Evolutionary conservation across 1,139 yeast species (phyloP), one percentile per base, ranked within the genome.

Genomic region (Geotrichum restrictum): DNA sequence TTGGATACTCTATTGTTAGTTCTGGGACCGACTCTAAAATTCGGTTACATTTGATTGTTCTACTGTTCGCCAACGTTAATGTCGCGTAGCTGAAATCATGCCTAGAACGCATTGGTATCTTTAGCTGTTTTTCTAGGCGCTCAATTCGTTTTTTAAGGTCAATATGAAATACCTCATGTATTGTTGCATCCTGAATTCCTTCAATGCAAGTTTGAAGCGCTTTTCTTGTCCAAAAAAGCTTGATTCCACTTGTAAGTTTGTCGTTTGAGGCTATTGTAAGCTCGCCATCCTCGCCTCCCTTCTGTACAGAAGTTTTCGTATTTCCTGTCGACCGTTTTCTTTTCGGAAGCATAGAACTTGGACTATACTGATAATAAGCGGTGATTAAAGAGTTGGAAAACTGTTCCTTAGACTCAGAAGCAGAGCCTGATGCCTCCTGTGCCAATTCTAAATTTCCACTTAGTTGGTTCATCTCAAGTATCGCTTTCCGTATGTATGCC

Each of bases 121-220:
- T 51, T 13, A 51, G 50, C 24, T 51, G 58, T 34, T 61, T 64
- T 31, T 56, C 54, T 1, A 56, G 48, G 16, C 52, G 39, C 13
- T 29, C 40, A 2, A 54, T 43, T 22, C 58, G 45, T 24, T 62
- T 59, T 21, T 60, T 56, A 6, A 64, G 49, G 33, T 62, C 67
- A 13, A 60, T 36, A 11, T 55, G 56, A 33, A 52, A 58, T 3
- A 61, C 53, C 4, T 59, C 62, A 7, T 52, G 54, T 3, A 60
- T 57, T 2, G 41, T 6, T 7, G 59, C 46, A 33, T 57, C 62
- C 11, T 50, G 56, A n/a, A 53, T n/a, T 1, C 67, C 66, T 29
- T 60, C 63, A 33, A 55, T 53, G 45, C 62, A 64, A 0, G 66
- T 64, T 37, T 63, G 59, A 13, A 64, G 37, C 1, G 63, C 65